Evolutionary conservation across 1,284 basidiomycete species (phyloP), one percentile per base, ranked within the genome.

Genomic region (Microbotryum violaceum): DNA sequence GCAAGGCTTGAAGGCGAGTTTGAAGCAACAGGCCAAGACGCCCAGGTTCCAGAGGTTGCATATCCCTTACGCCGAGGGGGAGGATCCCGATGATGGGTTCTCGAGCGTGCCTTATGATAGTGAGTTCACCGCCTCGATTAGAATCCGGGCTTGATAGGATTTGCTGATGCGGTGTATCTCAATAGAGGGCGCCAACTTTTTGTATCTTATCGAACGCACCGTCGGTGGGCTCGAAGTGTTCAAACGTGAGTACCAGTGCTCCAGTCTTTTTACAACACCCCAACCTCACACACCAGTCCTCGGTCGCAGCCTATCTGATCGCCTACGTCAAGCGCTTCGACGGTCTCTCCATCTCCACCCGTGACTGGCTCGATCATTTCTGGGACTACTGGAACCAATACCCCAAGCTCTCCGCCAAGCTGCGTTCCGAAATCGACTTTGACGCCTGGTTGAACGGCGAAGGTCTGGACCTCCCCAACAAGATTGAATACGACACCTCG

Each of bases 361-460:
- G 84, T 46, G 83, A 94, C 70, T 97, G 92, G 91, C 87, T 88
- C 71, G 78, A 80, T 6, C 90, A 97, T 73, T 78, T 98, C 23
- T 89, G 87, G 70, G 77, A 74, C n/a, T 94, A 86, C 74, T 97
- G 84, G 50, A 71, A 65, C 46, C 66, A 78, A 67, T 78, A 79
- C 66, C 76, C 87, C 71, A 81, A 42, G 45, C 45, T 68, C 63
- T 31, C 50, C 61, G 21, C 37, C 20, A 31, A 47, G 12, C 16
- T 25, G 21, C 45, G 27, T 46, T 21, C 20, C 31, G 81, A 82
- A 37, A 80, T 97, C 48, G 84, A 92, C 72, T 93, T 87, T 84
- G 77, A 91, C 72, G 62, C 67, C 14, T 71, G 70, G 70, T 27
- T 71, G 20, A 59, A 71, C 62, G 70, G 70, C 9, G 66, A 68